Evolutionary conservation across 2,329 filamentous ascomycete species (phyloP), one percentile per base, ranked within the genome.

Genomic region (Dothideomycetes sp.): DNA sequence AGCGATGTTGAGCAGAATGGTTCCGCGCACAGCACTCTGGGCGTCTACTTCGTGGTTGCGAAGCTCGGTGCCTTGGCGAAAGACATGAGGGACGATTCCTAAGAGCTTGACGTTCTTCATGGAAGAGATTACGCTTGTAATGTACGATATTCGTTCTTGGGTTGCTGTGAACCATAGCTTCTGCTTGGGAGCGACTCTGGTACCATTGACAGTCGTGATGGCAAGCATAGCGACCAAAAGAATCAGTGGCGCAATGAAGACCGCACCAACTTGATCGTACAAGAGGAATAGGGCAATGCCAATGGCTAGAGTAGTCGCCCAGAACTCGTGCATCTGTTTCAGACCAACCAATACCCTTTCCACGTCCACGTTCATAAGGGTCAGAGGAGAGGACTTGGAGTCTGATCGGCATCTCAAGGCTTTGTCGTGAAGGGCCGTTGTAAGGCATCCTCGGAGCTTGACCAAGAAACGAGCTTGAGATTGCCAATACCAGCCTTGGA

Each of bases 341-440:
- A 47, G 33, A 7, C 48, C 52, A n/a, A 37, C 35, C 3, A 53
- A 31, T n/a, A 52, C 31, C 31, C 52, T 54, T 32, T 56, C 53
- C 11, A 55, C 52, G 37, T 55, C 53, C 4, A 53, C 52, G 17
- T 52, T 55, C 53, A 55, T 55, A 3, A 54, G 45, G 15, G 53
- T 52, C 4, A 52, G 48, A 7, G 53, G 50, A 4, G 47, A 48
- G 29, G 36, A 43, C 12, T 43, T 33, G 15, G 24, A n/a, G 12
- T 38, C 45, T 2, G 52, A 45, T 27, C 43, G 18, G 12, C 47
- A 47, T 5, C 47, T 39, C 4, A 55, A 34, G 3, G 52, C 47
- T 22, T 49, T 47, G 11, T 53, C 47, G 30, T 55, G 52, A 9
- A 55, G 47, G 10, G 44, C 33, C 5, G 50, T 44, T n/a, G 55